Base-by-base conservation (phyloP, 1,284 basidiomycete genomes). In the Apiotrichum brassicae region DNA sequence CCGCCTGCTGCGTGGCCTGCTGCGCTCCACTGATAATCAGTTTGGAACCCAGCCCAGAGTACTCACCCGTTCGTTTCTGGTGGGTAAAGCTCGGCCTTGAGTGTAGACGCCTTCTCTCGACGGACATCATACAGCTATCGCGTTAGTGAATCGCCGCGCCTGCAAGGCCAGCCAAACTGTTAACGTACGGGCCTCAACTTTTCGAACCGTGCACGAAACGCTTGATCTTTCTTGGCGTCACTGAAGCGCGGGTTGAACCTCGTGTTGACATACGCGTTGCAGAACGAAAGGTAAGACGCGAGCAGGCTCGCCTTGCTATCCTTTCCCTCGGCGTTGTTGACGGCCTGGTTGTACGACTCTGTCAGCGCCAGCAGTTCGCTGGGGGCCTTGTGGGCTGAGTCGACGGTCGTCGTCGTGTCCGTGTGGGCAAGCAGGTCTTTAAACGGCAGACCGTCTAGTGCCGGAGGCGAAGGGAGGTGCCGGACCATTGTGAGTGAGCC, bases 141-240 rank as follows among this genome's bases (percentile, higher is more conserved):
- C 8, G 22, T 35, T n/a, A 24, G 28, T 16, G 8, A 4, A 37
- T 32, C 26, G 4, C 28, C 18, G 18, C 6, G 18, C 36, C 7
- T 34, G 9, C 12, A 39, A 20, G 8, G 14, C 11, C 18, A 6
- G 30, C 25, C 22, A 28, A 20, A 11, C 23, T 32, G 30, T 13
- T 11, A 13, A 59, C 71, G 48, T 42, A 70, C 70, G 47, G 58
- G 54, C 49, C 62, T 64, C 49, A 71, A 71, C 26, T 70, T 66
- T 36, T 61, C 61, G 23, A 68, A 56, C 28, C 68, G 48, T 43
- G 38, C 11, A 55, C 57, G 64, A 62, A 69, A 18, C 50, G 47
- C 49, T 28, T 59, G 55, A 54, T 71, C 65, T 48, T 56, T 42
- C 50, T 49, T 61, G 25, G 47, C 49, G 24, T 64, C 61, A 6